phyloP scores from a whole-genome alignment of 768 basidiomycete species.

The Kwoniella botswanensis region DNA sequence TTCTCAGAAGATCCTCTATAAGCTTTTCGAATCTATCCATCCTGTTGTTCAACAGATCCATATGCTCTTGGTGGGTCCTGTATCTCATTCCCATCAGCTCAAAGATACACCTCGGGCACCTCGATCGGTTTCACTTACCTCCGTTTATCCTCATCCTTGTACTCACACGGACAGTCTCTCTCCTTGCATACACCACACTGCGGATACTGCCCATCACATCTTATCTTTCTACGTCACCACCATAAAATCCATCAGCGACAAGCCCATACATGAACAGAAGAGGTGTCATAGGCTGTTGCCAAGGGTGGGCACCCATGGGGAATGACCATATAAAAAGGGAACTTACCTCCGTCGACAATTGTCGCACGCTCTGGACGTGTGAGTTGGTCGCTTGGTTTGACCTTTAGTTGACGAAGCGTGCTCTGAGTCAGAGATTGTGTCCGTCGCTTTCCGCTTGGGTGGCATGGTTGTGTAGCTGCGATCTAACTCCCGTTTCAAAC shows the following conservation, averaged over 20 bases:
- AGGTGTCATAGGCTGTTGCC: neutral
- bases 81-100: neutral
- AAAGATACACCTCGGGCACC: too few species aligned
- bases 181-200: constrained; percentile 26
- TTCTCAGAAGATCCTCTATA: constrained; percentile 21
- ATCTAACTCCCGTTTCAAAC: neutral
- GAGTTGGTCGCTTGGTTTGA: constrained; percentile 17
- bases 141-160: constrained; percentile 33
- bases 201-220: constrained; percentile 29
- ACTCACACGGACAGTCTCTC: constrained; percentile 22
- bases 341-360: constrained; percentile 30
- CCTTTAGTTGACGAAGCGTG: neutral
- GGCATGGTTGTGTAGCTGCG: constrained; percentile 11
- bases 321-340: neutral
- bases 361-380: constrained; percentile 31
- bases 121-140: constrained; percentile 17
- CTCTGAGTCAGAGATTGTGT: constrained; percentile 5
- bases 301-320: neutral
- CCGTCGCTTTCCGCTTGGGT: constrained; percentile 21
- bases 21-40: constrained; percentile 34
- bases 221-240: constrained; percentile 21
- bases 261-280: neutral
- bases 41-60: constrained; percentile 27
- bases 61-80: constrained; percentile 32
- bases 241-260: neutral